phyloP scores from a whole-genome alignment of 208 protist species.

The Leishmania mexicana region DNA sequence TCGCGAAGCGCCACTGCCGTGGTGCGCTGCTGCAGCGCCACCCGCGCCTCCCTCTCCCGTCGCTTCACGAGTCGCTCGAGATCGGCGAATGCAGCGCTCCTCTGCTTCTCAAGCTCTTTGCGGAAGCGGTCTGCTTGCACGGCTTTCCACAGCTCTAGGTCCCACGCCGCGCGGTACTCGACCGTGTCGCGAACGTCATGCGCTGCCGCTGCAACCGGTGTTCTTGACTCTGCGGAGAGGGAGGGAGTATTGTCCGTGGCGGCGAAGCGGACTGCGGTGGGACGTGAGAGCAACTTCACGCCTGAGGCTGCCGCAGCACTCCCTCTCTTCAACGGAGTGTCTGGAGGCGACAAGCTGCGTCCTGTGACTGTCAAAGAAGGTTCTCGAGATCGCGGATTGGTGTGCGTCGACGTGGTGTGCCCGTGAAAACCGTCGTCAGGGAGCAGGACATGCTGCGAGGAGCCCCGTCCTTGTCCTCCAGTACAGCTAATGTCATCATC shows the following conservation, averaged over 20 bases:
- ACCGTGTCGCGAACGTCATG: conserved; percentile 64
- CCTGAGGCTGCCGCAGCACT: not conserved
- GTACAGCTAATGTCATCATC: not conserved
- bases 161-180: conserved; percentile 88
- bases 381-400: conserved; percentile 4
- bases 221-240: not conserved
- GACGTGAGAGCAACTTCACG: not conserved
- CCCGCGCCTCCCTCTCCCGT: conserved; percentile 40
- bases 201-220: not conserved
- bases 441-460: not conserved
- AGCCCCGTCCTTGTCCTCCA: not conserved
- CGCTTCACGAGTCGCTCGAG: conserved; percentile 37
- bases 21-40: conserved; percentile 21
- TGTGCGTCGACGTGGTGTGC: conserved; percentile 9
- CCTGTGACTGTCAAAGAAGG: conserved; percentile 14
- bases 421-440: not conserved
- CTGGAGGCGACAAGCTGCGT: not conserved
- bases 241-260: not conserved
- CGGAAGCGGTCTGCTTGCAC: conserved; percentile 75
- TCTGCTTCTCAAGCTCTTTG: conserved; percentile 56
- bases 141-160: conserved; percentile 89
- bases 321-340: not conserved
- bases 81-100: conserved; percentile 38
- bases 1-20: conserved; percentile 33
- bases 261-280: not conserved